These are phyloP conservation scores for Helenozyma baotianmanensis DNA, from an alignment of 805 yeast species.

Conservation along the genomic window DNA sequence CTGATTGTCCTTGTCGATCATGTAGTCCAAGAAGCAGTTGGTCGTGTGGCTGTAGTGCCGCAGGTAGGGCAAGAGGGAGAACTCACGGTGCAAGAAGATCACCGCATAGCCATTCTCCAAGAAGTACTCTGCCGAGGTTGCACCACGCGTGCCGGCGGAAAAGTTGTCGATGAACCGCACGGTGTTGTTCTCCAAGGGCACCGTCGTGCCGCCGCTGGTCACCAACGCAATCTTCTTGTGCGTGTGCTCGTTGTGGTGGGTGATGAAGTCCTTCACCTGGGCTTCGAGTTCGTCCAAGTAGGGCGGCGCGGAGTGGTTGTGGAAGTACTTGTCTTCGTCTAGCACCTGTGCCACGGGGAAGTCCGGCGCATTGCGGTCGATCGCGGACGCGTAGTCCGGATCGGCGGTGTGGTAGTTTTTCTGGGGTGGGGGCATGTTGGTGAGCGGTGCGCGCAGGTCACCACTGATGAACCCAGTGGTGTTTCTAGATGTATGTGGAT, in stretches of 20 bases:
- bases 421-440: conserved; percentile 1
- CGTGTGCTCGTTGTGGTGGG: conserved; percentile 41
- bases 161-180: conserved; percentile 96
- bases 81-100: conserved; percentile 87
- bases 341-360: conserved; percentile 69
- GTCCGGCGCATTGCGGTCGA: conserved; percentile 70
- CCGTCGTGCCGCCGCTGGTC: conserved; percentile 97
- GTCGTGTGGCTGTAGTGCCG: conserved; percentile 83
- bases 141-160: conserved; percentile 97
- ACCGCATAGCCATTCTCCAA: conserved; percentile 86
- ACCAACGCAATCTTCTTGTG: conserved; percentile 66
- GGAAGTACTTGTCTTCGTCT: conserved; percentile 77
- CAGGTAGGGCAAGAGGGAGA: conserved; percentile 87
- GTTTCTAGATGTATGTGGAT: conserved; percentile 2
- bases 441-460: too few relatives aligned
- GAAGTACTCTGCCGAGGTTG: conserved; percentile 90
- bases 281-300: conserved; percentile 60
- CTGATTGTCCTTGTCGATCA: conserved; percentile 53
- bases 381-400: conserved; percentile 69
- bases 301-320: conserved; percentile 64
- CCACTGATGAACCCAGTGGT: conserved; percentile 2
- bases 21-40: conserved; percentile 79
- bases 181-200: conserved; percentile 93
- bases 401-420: conserved; percentile 48
- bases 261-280: conserved; percentile 59